These are phyloP conservation scores for Aristolochia contorta DNA, from an alignment of 164 flowering plant genomes.

Conservation along the genomic window DNA sequence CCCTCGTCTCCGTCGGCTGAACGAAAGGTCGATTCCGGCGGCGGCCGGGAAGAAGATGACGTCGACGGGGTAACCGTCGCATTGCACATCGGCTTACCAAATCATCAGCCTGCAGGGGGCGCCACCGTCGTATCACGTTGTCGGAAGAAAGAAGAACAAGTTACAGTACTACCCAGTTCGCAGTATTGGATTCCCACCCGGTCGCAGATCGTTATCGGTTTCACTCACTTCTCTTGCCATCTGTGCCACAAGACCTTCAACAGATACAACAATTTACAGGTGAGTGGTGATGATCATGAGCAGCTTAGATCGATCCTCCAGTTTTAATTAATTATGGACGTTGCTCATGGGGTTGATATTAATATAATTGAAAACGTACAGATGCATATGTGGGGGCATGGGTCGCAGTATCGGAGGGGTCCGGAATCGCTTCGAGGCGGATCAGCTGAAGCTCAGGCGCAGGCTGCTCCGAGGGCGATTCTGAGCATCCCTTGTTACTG, in stretches of 20 bases:
- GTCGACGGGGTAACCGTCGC: conserved; percentile 33
- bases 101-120: too few relatives aligned
- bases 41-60: conserved; percentile 6
- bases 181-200: conserved; percentile 70
- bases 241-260: conserved; percentile 71
- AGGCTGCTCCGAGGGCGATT: conserved; percentile 37
- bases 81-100: conserved; percentile 47
- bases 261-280: conserved; percentile 84
- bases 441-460: too few relatives aligned
- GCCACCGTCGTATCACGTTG: too few relatives aligned
- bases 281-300: too few relatives aligned
- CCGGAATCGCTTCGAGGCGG: conserved; percentile 52
- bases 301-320: too few relatives aligned
- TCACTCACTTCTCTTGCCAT: conserved; percentile 58
- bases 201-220: conserved; percentile 57
- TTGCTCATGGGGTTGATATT: too few relatives aligned
- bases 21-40: not conserved
- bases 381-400: conserved; percentile 92
- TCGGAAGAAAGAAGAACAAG: too few relatives aligned
- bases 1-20: not conserved
- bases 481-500: conserved; percentile 58
- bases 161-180: conserved; percentile 3
- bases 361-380: conserved; percentile 3
- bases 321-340: too few relatives aligned
- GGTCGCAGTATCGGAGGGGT: conserved; percentile 60